phyloP scores from a whole-genome alignment of 2,329 filamentous ascomycete species.

The Rasamsonia emersonii region DNA sequence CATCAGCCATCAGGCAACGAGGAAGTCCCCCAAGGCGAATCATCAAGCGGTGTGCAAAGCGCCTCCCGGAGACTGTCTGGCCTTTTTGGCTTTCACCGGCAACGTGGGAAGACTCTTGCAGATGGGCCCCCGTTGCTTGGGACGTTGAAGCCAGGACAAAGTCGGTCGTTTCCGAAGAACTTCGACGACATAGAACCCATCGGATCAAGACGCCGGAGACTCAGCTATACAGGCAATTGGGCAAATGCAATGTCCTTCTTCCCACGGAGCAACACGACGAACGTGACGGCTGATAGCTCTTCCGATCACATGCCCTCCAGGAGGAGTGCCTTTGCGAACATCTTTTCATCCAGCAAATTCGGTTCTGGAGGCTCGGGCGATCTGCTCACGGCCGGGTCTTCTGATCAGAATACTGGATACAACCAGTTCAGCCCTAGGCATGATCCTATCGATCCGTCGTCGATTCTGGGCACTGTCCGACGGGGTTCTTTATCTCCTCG shows the following conservation, averaged over 20 bases:
- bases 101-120: slow-evolving; percentile 52
- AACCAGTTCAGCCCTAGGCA: slow-evolving; percentile 40
- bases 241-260: slow-evolving; percentile 42
- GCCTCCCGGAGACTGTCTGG: slow-evolving; percentile 48
- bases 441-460: slow-evolving; percentile 39
- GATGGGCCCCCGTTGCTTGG: slow-evolving; percentile 51
- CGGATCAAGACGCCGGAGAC: slow-evolving; percentile 43
- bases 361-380: slow-evolving; percentile 24
- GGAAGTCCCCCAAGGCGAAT: slow-evolving; percentile 14
- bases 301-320: slow-evolving; percentile 32
- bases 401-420: slow-evolving; percentile 31
- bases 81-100: slow-evolving; percentile 50
- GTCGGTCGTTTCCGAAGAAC: slow-evolving; percentile 55
- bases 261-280: slow-evolving; percentile 35
- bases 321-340: slow-evolving; percentile 32
- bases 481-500: slow-evolving; percentile 38
- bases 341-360: slow-evolving; percentile 34
- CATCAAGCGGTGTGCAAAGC: slow-evolving; percentile 36
- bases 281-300: slow-evolving; percentile 33
- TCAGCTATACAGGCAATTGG: slow-evolving; percentile 51
- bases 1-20: slow-evolving; percentile 16
- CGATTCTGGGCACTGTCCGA: slow-evolving; percentile 34
- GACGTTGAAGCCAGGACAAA: slow-evolving; percentile 51
- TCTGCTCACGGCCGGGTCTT: slow-evolving; percentile 21
- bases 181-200: slow-evolving; percentile 44